phyloP scores from a whole-genome alignment of 2,329 filamentous ascomycete genomes.

The Alternaria arbusti region DNA sequence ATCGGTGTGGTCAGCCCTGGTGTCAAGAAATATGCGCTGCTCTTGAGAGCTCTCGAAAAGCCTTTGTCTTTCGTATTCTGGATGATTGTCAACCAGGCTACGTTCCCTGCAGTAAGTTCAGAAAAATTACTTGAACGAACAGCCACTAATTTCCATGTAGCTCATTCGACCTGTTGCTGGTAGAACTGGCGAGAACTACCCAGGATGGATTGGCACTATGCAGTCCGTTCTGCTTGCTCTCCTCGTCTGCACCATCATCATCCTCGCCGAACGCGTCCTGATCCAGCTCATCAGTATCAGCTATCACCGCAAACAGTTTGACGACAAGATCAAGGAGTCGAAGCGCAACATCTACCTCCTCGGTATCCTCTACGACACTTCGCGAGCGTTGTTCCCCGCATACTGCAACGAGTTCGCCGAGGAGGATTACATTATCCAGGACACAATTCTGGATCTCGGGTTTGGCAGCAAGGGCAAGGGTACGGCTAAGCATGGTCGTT shows the following conservation, averaged over 20 bases:
- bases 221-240: slow-evolving; percentile 70
- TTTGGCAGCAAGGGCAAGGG: slow-evolving; percentile 63
- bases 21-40: slow-evolving; percentile 67
- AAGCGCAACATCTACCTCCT: slow-evolving; percentile 86
- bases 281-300: slow-evolving; percentile 85
- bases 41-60: slow-evolving; percentile 65
- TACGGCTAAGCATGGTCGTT: slow-evolving; percentile 53
- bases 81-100: slow-evolving; percentile 65
- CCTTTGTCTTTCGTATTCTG: slow-evolving; percentile 67
- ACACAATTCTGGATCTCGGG: slow-evolving; percentile 66
- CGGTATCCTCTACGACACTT: slow-evolving; percentile 87
- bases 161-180: slow-evolving; percentile 20
- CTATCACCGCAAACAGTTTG: slow-evolving; percentile 85
- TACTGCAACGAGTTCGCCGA: slow-evolving; percentile 90
- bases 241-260: slow-evolving; percentile 72
- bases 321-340: slow-evolving; percentile 82
- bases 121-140: neutral
- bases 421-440: slow-evolving; percentile 90
- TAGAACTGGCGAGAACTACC: slow-evolving; percentile 3
- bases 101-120: slow-evolving; percentile 57
- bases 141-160: neutral
- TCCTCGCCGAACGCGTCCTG: slow-evolving; percentile 77
- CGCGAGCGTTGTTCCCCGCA: slow-evolving; percentile 84
- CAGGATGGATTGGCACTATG: slow-evolving; percentile 62
- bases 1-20: slow-evolving; percentile 69